phyloP scores from a whole-genome alignment of 805 yeast species.

The Tetrapisispora phaffii region DNA sequence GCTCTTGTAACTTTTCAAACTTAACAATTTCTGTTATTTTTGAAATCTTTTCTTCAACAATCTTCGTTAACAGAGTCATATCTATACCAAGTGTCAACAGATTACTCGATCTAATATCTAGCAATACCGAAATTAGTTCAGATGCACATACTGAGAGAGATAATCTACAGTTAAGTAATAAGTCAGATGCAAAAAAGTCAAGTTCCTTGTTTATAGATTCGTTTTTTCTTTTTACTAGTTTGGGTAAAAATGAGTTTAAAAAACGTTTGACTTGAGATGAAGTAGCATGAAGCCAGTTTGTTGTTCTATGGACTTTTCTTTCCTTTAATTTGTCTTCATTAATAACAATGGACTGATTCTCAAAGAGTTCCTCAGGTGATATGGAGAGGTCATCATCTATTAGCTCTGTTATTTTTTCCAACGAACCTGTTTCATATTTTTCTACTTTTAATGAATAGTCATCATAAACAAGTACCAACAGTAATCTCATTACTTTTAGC shows the following conservation, averaged over 20 bases:
- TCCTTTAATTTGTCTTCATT: conserved; percentile 5
- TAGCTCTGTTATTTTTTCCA: conserved; percentile 9
- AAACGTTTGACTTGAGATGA: conserved; percentile 41
- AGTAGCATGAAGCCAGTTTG: conserved; percentile 48
- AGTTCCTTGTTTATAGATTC: conserved; percentile 10
- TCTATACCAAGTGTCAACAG: conserved; percentile 5
- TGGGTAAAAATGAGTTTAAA: conserved; percentile 29
- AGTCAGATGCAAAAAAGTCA: conserved; percentile 7
- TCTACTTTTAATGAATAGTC: conserved; percentile 32
- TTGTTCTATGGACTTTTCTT: conserved; percentile 32
- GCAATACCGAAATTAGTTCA: conserved; percentile 10
- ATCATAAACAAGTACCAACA: conserved; percentile 33
- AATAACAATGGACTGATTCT: background rate
- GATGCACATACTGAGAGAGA: conserved; percentile 16
- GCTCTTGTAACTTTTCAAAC: conserved; percentile 8
- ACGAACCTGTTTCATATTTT: conserved; percentile 8
- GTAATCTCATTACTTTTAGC: conserved; percentile 23
- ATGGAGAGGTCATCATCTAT: background rate
- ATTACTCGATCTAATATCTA: conserved; percentile 9
- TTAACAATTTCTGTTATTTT: conserved; percentile 6
- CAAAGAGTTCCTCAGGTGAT: background rate
- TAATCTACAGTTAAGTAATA: conserved; percentile 9
- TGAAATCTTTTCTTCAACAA: conserved; percentile 5
- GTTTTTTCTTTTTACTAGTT: conserved; percentile 19
- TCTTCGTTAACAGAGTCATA: conserved; percentile 1